Evolutionary conservation across 2,329 filamentous ascomycete genomes (phyloP), one percentile per base, ranked within the genome.

Genomic region (Arthroderma uncinatum): DNA sequence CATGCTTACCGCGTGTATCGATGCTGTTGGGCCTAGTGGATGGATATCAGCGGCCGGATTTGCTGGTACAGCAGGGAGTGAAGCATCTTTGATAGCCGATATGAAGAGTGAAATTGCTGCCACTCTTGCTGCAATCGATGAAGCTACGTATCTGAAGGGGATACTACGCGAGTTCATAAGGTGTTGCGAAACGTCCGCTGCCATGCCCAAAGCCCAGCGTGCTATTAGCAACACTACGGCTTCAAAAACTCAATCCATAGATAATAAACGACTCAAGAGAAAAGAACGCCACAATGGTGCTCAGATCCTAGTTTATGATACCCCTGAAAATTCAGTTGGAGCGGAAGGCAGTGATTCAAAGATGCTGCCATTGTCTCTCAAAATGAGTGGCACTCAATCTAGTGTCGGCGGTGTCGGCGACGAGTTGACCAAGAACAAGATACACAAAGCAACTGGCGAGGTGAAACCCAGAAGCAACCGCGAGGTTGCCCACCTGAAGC

Each of bases 401-500:
- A 61, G 66, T 69, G 52, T 74, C 82, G 21, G 76, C 77, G 42
- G 72, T 66, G 59, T 72, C 76, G 60, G 83, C 40, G 64, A 66
- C 37, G 69, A 70, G 14, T 67, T 76, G 10, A 70, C 72, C 14
- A 73, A 73, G 58, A 71, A 71, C 19, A 79, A 78, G 63, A 68
- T 78, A 34, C 69, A 72, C 57, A 88, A 79, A 74, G 87, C 63
- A 76, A 84, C 63, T 76, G 88, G 89, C 16, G 86, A 89, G 74
- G 75, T 89, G 40, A 78, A 84, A 61, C 75, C 80, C 68, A 81
- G 88, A 63, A 89, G 79, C 64, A 77, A 75, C 64, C 78, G 89
- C 70, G 86, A 95, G 73, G 83, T 85, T 58, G 88, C 87, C 16
- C 82, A 87, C 71, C 73, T 94, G 69, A 82, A 86, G 67, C 89